Evolutionary conservation across 192 early-diverging fungal species (phyloP).

Genomic region (Gonapodya sp.): DNA sequence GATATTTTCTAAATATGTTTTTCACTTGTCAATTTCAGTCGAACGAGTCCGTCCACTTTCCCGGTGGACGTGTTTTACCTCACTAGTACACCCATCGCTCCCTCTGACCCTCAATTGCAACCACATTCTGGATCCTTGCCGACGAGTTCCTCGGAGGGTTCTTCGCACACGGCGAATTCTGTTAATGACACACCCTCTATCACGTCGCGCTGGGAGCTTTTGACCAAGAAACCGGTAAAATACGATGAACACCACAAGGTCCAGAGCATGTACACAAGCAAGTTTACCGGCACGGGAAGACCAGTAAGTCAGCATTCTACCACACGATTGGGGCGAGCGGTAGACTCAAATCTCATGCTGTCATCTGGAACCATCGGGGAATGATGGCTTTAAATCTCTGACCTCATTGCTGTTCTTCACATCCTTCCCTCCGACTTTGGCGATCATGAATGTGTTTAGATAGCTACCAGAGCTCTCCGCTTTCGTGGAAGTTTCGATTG

Average conservation of each 20-base stretch:
- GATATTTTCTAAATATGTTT: neutral
- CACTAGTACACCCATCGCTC: neutral
- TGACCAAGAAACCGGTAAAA: neutral
- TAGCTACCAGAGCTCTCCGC: neutral
- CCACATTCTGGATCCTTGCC: neutral
- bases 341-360: too few relatives aligned
- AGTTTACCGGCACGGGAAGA: neutral
- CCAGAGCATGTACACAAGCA: constrained; percentile 9
- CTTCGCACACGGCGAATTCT: neutral
- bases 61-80: neutral
- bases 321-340: too few relatives aligned
- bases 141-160: neutral
- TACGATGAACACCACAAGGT: neutral
- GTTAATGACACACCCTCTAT: too few relatives aligned
- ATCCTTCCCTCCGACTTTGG: too few relatives aligned
- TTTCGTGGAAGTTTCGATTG: constrained; percentile 5
- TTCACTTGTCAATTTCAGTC: neutral
- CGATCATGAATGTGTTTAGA: too few relatives aligned
- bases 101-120: neutral
- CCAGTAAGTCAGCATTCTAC: neutral
- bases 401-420: neutral
- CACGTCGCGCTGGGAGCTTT: neutral
- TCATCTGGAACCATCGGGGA: too few relatives aligned
- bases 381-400: neutral
- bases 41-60: neutral